Evolutionary conservation across 345 rosid genomes (phyloP), one percentile per base, ranked within the genome.

Genomic region (Arabis hirsuta): DNA sequence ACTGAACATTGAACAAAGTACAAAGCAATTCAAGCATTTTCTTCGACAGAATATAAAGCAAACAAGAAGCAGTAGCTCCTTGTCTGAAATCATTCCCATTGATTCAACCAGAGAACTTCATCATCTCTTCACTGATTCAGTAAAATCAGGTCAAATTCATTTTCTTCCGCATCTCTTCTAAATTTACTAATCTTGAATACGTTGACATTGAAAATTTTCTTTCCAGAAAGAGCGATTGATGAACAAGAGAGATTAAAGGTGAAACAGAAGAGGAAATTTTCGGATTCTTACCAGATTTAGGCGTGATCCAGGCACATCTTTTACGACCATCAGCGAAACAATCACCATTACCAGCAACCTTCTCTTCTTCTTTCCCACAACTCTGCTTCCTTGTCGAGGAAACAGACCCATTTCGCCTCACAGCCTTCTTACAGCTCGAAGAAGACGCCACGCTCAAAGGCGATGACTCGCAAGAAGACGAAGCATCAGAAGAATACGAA

Each of bases 401-500:
- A 27, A 46, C 74, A 62, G 66, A 68, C 42, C 83, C 56, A 12
- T 50, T 69, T 51, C 74, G 46, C 59, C 76, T 81, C 48, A 74
- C 73, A 34, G 54, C 65, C 46, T 76, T 72, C 82, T 79, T 88
- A 73, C 86, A 65, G 70, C 86, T 83, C 9, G 86, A 81, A 7
- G 88, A 79, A 13, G 86, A 83, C 54, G 80, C 82, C 39, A 82
- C 81, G 76, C 91, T 86, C 44, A 83, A 81, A 63, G 81, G 83
- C 3, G 74, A 78, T 1, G 97, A 91, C 77, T 87, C 96, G 1
- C 80, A 76, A 9, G 96, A 79, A 7, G 97, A 90, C 0, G 90
- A 86, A 2, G 97, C 97, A 71, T 90, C 96, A 19, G 97, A 90
- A 14, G 92, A 88, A 41, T 87, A 90, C 12, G 97, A 90, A 67